A percentile compares a stretch with the other conserved stretches of the same genome.
phyloP scores from a whole-genome alignment of 106 monocot genomes.

The Allium cepa region DNA sequence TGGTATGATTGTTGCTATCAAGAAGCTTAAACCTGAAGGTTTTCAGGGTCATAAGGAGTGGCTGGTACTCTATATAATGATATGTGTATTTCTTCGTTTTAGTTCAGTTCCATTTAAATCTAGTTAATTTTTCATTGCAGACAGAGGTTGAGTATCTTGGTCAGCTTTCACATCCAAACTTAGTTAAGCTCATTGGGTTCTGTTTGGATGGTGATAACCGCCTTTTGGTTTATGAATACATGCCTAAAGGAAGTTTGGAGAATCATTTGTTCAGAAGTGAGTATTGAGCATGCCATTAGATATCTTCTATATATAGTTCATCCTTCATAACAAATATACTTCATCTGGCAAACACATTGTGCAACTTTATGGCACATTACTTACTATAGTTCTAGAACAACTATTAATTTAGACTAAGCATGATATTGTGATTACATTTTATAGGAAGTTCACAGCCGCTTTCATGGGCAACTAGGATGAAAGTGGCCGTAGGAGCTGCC shows the following conservation, averaged over 20 bases:
- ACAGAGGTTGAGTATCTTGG: conserved; percentile 35
- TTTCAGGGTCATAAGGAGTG: conserved; percentile 37
- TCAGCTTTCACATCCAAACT: conserved; percentile 27
- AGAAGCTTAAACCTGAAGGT: conserved; percentile 33
- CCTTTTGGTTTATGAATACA: conserved; percentile 27
- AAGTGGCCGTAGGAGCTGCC: conserved; percentile 51
- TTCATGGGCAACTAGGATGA: conserved; percentile 46
- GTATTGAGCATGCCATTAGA: neutral
- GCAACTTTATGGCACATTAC: too few relatives aligned
- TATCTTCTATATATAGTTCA: neutral
- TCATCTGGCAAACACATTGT: neutral
- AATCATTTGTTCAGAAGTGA: conserved; percentile 34
- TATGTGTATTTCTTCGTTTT: neutral
- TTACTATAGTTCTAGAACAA: too few relatives aligned
- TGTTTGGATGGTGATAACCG: conserved; percentile 24
- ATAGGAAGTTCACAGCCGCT: conserved; percentile 44
- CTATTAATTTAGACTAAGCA: too few relatives aligned
- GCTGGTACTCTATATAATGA: conserved; percentile 5
- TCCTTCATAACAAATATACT: neutral
- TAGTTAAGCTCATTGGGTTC: conserved; percentile 32
- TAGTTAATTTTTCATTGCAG: conserved; percentile 5
- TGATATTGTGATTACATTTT: neutral
- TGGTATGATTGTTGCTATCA: conserved; percentile 26
- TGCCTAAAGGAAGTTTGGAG: conserved; percentile 32
- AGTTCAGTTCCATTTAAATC: too few relatives aligned